These are phyloP conservation scores for Clathrospora elynae DNA, from an alignment of 2,329 filamentous ascomycete genomes.

Conservation along the genomic window DNA sequence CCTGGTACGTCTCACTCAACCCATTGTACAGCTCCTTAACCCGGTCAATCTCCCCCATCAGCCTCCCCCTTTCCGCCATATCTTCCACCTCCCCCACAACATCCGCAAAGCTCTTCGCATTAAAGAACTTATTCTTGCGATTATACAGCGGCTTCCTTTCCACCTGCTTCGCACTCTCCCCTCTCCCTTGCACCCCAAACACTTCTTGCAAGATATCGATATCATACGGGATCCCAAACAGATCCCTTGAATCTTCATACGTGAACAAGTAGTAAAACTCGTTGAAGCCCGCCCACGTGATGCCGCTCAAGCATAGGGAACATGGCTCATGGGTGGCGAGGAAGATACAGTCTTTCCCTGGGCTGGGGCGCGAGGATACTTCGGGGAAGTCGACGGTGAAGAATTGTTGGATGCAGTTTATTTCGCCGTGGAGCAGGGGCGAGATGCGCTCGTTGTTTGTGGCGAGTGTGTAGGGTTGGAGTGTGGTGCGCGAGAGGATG, in stretches of 20 bases:
- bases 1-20: constrained; percentile 25
- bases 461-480: constrained; percentile 55
- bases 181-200: constrained; percentile 55
- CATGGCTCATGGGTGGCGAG: constrained; percentile 65
- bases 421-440: constrained; percentile 63
- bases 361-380: constrained; percentile 48
- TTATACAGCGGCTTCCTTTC: constrained; percentile 58
- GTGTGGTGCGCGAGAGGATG: constrained; percentile 53
- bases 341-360: constrained; percentile 59
- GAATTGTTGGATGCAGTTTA: constrained; percentile 65
- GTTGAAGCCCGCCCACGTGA: constrained; percentile 63
- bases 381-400: constrained; percentile 47
- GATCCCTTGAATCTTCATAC: constrained; percentile 62
- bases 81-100: constrained; percentile 26
- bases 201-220: constrained; percentile 63
- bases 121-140: constrained; percentile 62
- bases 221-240: constrained; percentile 63
- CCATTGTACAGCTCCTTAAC: constrained; percentile 52
- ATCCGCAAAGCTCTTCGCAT: constrained; percentile 21
- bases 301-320: constrained; percentile 62
- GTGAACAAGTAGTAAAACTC: constrained; percentile 65
- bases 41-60: constrained; percentile 51
- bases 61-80: constrained; percentile 6
- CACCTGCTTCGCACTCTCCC: constrained; percentile 36
- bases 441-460: constrained; percentile 63